phyloP scores from a whole-genome alignment of 176 grass and related monocot species.

The Rhynchospora pubera region DNA sequence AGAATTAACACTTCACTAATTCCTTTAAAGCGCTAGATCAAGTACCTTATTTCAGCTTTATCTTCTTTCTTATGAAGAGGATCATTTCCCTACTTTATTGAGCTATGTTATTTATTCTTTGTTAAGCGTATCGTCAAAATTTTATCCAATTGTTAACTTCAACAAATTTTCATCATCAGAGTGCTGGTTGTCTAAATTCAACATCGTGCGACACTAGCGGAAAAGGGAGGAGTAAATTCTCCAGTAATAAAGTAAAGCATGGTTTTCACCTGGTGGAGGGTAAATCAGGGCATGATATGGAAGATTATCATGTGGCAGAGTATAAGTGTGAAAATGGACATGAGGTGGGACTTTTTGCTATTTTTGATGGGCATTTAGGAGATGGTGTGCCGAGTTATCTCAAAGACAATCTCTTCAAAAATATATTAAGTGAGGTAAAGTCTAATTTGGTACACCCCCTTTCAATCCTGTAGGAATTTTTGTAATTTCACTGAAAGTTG shows the following conservation, averaged over 20 bases:
- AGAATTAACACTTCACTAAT: not conserved
- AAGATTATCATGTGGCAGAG: constrained; percentile 91
- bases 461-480: not conserved
- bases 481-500: not conserved
- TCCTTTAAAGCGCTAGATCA: not conserved
- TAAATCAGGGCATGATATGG: constrained; percentile 98
- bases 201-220: constrained; percentile 64
- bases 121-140: not conserved
- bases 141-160: not conserved
- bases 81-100: not conserved
- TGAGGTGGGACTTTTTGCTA: constrained; percentile 92
- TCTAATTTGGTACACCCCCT: constrained; percentile 4
- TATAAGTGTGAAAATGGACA: constrained; percentile 72
- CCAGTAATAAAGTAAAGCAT: constrained; percentile 77
- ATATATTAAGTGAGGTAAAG: constrained; percentile 76
- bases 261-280: constrained; percentile 97
- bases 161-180: constrained; percentile 30
- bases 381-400: constrained; percentile 82
- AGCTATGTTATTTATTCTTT: not conserved
- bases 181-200: constrained; percentile 60
- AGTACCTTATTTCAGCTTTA: not conserved
- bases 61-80: not conserved
- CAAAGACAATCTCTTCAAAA: constrained; percentile 82
- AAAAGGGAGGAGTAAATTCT: constrained; percentile 88
- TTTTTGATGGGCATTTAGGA: constrained; percentile 97